A percentile compares a stretch with the other conserved stretches of the same genome.
Conservation (phyloP, 2,329 filamentous ascomycete species). For the Colletotrichum echinochloae region DNA sequence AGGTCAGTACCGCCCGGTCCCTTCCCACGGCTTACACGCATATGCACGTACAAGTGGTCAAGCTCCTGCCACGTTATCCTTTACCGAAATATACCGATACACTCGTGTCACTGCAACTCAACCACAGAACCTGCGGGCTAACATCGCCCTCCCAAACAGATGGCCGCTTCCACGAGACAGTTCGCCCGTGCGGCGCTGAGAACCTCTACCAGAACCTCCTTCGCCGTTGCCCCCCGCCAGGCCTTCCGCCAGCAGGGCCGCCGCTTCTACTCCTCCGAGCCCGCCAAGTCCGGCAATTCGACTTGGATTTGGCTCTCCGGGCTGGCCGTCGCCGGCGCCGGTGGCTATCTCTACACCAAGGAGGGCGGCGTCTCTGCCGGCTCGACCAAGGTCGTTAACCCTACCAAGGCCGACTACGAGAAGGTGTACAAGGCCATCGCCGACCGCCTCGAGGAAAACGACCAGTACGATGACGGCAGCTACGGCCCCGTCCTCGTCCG, state of each 20-base stretch:
- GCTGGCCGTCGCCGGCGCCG: constrained; percentile 69
- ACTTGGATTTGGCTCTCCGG: constrained; percentile 69
- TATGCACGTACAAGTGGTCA: constrained; percentile 9
- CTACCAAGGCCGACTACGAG: constrained; percentile 90
- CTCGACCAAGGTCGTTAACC: constrained; percentile 66
- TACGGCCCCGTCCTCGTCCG: constrained; percentile 92
- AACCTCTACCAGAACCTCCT: constrained; percentile 68
- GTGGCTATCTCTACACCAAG: constrained; percentile 75
- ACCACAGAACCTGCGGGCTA: not conserved
- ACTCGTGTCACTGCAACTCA: not conserved
- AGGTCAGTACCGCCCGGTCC: constrained; percentile 18
- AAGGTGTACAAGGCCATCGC: constrained; percentile 93
- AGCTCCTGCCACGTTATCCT: constrained; percentile 14
- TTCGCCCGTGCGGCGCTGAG: constrained; percentile 70
- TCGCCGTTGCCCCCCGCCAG: constrained; percentile 71
- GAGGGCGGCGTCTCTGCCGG: constrained; percentile 63
- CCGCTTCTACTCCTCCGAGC: constrained; percentile 83
- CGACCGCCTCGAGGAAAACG: constrained; percentile 82
- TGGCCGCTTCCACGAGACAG: constrained; percentile 51
- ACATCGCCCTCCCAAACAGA: constrained; percentile 11
- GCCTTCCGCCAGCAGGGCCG: constrained; percentile 80
- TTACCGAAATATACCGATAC: constrained; percentile 14
- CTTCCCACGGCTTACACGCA: constrained; percentile 12
- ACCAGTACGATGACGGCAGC: constrained; percentile 96
- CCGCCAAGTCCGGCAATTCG: constrained; percentile 62